A percentile compares a stretch with the other conserved stretches of the same genome.
Evolutionary conservation across 768 basidiomycete genomes (phyloP).

Genomic region (Lactifluus subvellereus): DNA sequence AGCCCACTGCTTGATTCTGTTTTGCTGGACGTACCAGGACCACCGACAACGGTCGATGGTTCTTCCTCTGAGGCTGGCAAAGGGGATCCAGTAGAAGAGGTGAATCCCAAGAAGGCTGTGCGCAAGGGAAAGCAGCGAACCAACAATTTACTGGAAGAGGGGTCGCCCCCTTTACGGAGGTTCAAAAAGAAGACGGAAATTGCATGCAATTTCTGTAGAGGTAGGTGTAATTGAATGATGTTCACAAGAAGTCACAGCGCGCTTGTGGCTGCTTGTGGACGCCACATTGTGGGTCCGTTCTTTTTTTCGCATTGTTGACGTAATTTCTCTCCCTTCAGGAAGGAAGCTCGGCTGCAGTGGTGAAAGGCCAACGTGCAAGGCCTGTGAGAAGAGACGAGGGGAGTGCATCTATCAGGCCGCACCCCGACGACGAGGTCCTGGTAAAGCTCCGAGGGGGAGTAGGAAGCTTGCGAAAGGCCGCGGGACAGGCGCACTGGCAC

Average conservation of each 20-base stretch:
- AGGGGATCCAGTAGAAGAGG: constrained; percentile 9
- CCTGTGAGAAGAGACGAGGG: constrained; percentile 51
- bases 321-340: constrained; percentile 35
- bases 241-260: constrained; percentile 3
- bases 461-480: constrained; percentile 13
- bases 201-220: constrained; percentile 76
- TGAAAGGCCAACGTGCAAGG: constrained; percentile 52
- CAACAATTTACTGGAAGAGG: background rate
- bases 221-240: constrained; percentile 35
- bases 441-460: constrained; percentile 62
- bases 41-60: constrained; percentile 9
- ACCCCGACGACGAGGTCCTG: constrained; percentile 61
- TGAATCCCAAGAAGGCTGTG: constrained; percentile 1
- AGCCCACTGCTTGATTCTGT: constrained; percentile 14
- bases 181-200: constrained; percentile 46
- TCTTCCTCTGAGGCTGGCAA: constrained; percentile 18
- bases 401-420: constrained; percentile 49
- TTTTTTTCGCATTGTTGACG: constrained; percentile 13
- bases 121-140: constrained; percentile 16
- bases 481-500: background rate
- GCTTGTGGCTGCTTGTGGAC: constrained; percentile 16
- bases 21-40: constrained; percentile 4
- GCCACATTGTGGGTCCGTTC: constrained; percentile 6
- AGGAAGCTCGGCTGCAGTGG: constrained; percentile 76
- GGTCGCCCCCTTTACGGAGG: constrained; percentile 18